These are phyloP conservation scores for Suillus subalutaceus DNA, from an alignment of 768 basidiomycete genomes.

Conservation along the genomic window DNA sequence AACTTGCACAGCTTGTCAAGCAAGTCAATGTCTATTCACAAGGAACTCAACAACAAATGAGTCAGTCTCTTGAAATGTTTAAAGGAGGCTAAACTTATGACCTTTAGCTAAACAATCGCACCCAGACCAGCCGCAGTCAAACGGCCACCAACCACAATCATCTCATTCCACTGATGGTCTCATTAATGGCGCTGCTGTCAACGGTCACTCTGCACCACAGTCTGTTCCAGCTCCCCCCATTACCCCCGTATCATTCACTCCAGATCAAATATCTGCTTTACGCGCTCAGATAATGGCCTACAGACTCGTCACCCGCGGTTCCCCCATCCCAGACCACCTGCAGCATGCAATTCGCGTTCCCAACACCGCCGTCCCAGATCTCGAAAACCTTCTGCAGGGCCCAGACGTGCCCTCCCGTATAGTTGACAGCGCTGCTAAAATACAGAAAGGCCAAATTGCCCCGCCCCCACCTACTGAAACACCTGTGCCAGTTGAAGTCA, in stretches of 20 bases:
- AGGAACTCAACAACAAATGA: conserved; percentile 36
- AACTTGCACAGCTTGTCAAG: conserved; percentile 44
- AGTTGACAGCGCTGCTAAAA: conserved; percentile 75
- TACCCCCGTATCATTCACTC: conserved; percentile 79
- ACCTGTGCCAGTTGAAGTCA: conserved; percentile 23
- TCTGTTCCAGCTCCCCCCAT: conserved; percentile 45
- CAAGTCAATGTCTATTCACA: conserved; percentile 39
- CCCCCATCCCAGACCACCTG: conserved; percentile 68
- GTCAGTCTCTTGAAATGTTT: conserved; percentile 21
- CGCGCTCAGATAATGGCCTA: conserved; percentile 84
- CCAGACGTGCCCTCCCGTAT: conserved; percentile 63
- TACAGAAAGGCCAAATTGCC: conserved; percentile 54
- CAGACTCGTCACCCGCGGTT: conserved; percentile 66
- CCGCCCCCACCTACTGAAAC: conserved; percentile 24
- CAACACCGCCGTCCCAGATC: conserved; percentile 59
- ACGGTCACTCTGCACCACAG: conserved; percentile 51
- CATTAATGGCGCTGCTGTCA: conserved; percentile 22
- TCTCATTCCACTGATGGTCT: conserved; percentile 16
- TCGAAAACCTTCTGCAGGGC: conserved; percentile 66
- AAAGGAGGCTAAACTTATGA: background rate
- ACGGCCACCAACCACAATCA: conserved; percentile 31
- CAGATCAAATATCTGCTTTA: conserved; percentile 74
- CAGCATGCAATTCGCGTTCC: conserved; percentile 72
- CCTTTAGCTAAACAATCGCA: conserved; percentile 31
- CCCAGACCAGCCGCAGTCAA: background rate